Evolutionary conservation across 2,329 filamentous ascomycete species (phyloP), one percentile per base, ranked within the genome.

Genomic region (Fusarium abutilonis): DNA sequence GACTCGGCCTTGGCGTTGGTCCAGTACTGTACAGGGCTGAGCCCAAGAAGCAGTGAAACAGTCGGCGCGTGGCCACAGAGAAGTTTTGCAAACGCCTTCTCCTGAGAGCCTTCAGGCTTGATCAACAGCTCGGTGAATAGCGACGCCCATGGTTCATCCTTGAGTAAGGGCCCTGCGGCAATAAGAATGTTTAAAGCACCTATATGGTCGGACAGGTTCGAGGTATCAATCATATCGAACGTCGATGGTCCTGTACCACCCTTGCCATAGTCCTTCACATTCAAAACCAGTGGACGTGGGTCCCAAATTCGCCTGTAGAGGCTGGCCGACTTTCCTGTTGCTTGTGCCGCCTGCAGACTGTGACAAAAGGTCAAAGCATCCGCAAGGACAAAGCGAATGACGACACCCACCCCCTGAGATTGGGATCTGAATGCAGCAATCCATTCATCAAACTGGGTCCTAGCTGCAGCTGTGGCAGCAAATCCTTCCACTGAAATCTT

Each of bases 191-290:
- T 74, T 14, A 80, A 59, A 3, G 74, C 64, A 1, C 74, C 77
- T 10, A 80, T 70, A 32, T 78, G 76, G 38, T 79, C 78, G 4
- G 73, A 69, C 2, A 80, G 67, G 42, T 80, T 79, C 3, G 78
- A 79, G 0, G 83, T 85, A 59, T 89, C 84, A 50, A 89, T 83
- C 4, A 83, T 74, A 65, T 87, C 79, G 63, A 88, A 89, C 4
- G 51, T 40, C 5, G 62, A 71, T 0, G 82, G 80, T 1, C 76
- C 79, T 13, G 51, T 45, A 2, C 69, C 68, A 7, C 47, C 49
- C 4, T 63, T 60, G 2, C 71, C 69, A 60, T 86, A 86, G 4
- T 77, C 75, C 2, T 56, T 57, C 2, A 68, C 41, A 42, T 84
- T 78, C 5, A 87, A 73, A 2, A 70, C 54, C 4, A 86, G 68